Evolutionary conservation across 768 basidiomycete genomes (phyloP).

Genomic region (Mycena olivaceomarginata): DNA sequence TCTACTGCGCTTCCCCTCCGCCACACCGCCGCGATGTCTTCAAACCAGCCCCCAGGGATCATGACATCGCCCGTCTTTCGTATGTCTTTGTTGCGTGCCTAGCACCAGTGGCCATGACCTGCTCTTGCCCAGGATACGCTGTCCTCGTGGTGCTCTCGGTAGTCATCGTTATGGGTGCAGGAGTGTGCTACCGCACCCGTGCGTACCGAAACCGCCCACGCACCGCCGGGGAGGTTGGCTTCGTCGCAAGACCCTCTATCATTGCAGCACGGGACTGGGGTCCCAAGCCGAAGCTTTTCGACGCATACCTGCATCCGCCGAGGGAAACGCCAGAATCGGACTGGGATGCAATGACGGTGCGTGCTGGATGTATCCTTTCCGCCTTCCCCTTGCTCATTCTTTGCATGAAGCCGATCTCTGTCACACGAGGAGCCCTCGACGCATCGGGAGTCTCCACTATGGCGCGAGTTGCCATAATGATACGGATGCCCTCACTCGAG

Average conservation of each 20-base stretch:
- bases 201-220: constrained; percentile 16
- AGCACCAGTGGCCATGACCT: background rate
- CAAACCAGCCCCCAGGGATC: background rate
- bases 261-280: constrained; percentile 27
- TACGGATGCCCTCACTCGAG: constrained; percentile 34
- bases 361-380: background rate
- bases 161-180: constrained; percentile 33
- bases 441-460: constrained; percentile 14
- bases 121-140: constrained; percentile 31
- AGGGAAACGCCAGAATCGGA: constrained; percentile 4
- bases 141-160: constrained; percentile 38
- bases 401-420: constrained; percentile 33
- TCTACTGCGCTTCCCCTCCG: background rate
- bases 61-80: constrained; percentile 40
- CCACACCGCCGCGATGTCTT: constrained; percentile 29
- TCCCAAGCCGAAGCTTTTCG: constrained; percentile 32
- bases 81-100: constrained; percentile 5
- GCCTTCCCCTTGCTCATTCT: too few species aligned
- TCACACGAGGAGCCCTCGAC: constrained; percentile 19
- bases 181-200: constrained; percentile 35
- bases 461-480: constrained; percentile 31
- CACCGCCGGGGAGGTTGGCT: background rate
- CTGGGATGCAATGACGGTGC: constrained; percentile 40
- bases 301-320: constrained; percentile 23
- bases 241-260: background rate